Conservation (phyloP, 345 rosid species). For the Dimocarpus longan region DNA sequence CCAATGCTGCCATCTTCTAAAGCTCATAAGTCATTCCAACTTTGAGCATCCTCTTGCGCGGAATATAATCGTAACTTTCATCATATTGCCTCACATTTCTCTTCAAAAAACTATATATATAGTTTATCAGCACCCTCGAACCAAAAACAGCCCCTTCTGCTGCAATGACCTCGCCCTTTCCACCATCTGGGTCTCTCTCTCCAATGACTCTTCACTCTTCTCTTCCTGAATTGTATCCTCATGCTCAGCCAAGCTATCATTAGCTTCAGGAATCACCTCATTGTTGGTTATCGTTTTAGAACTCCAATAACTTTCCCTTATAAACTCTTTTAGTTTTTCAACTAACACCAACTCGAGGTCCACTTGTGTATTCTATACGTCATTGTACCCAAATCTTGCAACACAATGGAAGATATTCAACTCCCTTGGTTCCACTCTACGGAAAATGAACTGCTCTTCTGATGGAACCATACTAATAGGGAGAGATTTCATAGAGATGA, state of each 20-base stretch:
- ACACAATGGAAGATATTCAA: constrained; percentile 42
- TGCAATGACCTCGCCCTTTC: constrained; percentile 43
- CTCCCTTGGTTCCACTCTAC: constrained; percentile 33
- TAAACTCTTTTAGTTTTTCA: constrained; percentile 37
- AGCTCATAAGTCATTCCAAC: constrained; percentile 55
- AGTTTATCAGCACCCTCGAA: constrained; percentile 38
- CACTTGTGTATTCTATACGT: constrained; percentile 26
- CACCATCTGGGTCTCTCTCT: constrained; percentile 31
- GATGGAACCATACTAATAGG: constrained; percentile 38
- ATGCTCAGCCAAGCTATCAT: neutral
- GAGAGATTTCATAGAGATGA: constrained; percentile 45
- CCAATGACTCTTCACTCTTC: constrained; percentile 11
- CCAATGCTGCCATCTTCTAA: neutral
- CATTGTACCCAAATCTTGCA: constrained; percentile 52
- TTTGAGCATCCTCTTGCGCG: constrained; percentile 47
- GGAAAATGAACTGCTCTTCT: constrained; percentile 44
- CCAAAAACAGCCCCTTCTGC: constrained; percentile 30
- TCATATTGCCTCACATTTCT: constrained; percentile 40
- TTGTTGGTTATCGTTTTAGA: neutral
- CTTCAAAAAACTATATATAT: constrained; percentile 42
- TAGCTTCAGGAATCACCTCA: neutral
- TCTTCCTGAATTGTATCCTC: constrained; percentile 6
- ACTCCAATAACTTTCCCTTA: constrained; percentile 19
- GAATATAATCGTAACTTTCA: constrained; percentile 34
- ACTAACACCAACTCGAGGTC: constrained; percentile 36